phyloP scores from a whole-genome alignment of 495 filamentous ascomycete genomes.

The Letharia lupina region DNA sequence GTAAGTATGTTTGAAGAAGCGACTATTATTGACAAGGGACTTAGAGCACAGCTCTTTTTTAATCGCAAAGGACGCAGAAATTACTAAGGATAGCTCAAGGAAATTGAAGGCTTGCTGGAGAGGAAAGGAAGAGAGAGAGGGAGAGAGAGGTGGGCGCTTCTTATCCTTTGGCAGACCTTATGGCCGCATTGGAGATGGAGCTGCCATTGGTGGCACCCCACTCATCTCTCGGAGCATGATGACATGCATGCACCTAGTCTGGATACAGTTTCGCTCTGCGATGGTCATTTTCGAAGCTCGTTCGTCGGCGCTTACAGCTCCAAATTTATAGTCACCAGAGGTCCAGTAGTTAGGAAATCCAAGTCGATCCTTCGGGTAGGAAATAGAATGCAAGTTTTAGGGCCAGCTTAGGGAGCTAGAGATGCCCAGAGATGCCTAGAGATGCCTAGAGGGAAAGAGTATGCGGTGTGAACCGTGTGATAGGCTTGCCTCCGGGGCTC shows the following conservation, averaged over 20 bases:
- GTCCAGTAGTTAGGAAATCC: not conserved
- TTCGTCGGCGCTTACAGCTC: conserved; percentile 7
- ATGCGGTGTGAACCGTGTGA: conserved; percentile 18
- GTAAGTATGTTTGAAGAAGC: conserved; percentile 1
- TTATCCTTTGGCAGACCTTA: conserved; percentile 16
- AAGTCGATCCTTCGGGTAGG: not conserved
- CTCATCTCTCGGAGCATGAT: conserved; percentile 16
- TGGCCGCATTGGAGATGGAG: conserved; percentile 8
- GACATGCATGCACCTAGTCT: conserved; percentile 19
- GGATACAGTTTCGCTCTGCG: not conserved
- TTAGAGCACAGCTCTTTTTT: conserved; percentile 31
- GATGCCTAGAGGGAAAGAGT: not conserved
- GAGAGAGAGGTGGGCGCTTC: conserved; percentile 31
- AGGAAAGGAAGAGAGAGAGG: conserved; percentile 54
- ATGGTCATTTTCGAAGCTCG: conserved; percentile 3
- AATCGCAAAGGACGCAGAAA: conserved; percentile 21
- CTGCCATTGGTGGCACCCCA: not conserved
- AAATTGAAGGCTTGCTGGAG: conserved; percentile 70
- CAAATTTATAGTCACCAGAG: not conserved
- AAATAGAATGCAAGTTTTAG: not conserved
- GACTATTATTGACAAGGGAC: conserved; percentile 27
- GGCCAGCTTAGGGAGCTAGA: not conserved
- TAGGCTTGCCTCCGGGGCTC: conserved; percentile 6
- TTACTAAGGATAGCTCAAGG: conserved; percentile 47
- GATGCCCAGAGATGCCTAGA: not conserved